phyloP scores from a whole-genome alignment of 75 land plant species.

The Pseudotsuga menziesii region DNA sequence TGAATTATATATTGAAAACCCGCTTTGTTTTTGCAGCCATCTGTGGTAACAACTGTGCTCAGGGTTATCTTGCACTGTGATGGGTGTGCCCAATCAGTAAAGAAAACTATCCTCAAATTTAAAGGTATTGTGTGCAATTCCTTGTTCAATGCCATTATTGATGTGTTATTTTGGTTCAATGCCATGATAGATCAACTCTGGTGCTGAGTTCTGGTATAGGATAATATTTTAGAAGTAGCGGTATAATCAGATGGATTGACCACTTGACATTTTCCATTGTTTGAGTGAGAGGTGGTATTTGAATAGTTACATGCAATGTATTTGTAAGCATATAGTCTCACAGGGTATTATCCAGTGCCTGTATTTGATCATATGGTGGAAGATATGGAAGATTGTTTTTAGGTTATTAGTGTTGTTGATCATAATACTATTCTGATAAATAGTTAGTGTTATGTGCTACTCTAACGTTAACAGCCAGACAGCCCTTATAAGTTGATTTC shows the following conservation, averaged over 20 bases:
- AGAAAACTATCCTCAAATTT: not conserved
- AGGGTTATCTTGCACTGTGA: conserved; percentile 61
- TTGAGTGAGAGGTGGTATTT: too few species aligned
- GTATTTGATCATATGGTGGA: not conserved
- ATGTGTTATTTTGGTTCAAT: not conserved
- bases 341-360: not conserved
- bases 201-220: not conserved
- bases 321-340: not conserved
- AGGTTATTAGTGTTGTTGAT: not conserved
- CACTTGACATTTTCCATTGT: not conserved
- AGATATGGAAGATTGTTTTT: not conserved
- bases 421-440: not conserved
- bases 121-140: not conserved
- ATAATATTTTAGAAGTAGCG: not conserved
- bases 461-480: not conserved
- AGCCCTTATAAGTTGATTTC: not conserved
- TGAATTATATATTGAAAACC: conserved; percentile 4
- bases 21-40: conserved; percentile 26
- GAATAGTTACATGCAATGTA: not conserved
- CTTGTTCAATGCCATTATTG: not conserved
- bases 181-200: not conserved
- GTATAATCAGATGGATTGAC: not conserved
- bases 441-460: not conserved
- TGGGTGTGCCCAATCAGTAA: conserved; percentile 34
- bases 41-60: conserved; percentile 38